Evolutionary conservation across 2,329 filamentous ascomycete species (phyloP), one percentile per base, ranked within the genome.

Genomic region (Sclerotinia trifoliorum): DNA sequence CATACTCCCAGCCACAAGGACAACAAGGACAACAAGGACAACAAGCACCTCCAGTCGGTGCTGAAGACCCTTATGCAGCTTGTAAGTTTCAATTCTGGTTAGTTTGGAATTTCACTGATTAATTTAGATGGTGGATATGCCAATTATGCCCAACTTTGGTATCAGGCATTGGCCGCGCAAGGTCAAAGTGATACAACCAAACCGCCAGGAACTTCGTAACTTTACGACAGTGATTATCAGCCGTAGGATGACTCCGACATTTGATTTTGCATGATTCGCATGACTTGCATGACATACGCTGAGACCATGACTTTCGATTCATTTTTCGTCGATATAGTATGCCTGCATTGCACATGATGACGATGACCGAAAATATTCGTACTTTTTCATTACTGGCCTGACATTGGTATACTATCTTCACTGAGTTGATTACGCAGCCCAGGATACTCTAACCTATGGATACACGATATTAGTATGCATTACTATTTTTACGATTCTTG

Each of bases 121-220:
- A 49, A 58, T 56, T 60, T 52, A 89, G 87, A 94, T 80, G 92
- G 92, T 73, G 92, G 92, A 70, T 94, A 94, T 79, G 86, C 93
- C 74, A 90, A 90, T 74, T 95, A 94, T 77, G 80, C 93, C 69
- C 87, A 90, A 52, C 83, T 94, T 74, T 95, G 91, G 91, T 94
- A 93, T 80, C 88, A 91, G 76, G 90, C 90, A 60, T 78, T 86
- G 76, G 83, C 83, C 63, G 81, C 84, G 75, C 84, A 78, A 65
- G 70, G 76, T 61, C 72, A 76, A 70, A 76, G 77, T 65, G 79
- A 80, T 55, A 70, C 76, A 64, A 77, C 77, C 26, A 80, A 80
- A 69, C 80, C 80, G 67, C 79, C 80, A 39, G 79, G 79, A 70
- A 77, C 78, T 60, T 80, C 76, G 72, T 76, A 74, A 75, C 66